A percentile compares a stretch with the other conserved stretches of the same genome.
Evolutionary conservation across 2,329 filamentous ascomycete genomes (phyloP).

Genomic region (Exophiala alcalophila): DNA sequence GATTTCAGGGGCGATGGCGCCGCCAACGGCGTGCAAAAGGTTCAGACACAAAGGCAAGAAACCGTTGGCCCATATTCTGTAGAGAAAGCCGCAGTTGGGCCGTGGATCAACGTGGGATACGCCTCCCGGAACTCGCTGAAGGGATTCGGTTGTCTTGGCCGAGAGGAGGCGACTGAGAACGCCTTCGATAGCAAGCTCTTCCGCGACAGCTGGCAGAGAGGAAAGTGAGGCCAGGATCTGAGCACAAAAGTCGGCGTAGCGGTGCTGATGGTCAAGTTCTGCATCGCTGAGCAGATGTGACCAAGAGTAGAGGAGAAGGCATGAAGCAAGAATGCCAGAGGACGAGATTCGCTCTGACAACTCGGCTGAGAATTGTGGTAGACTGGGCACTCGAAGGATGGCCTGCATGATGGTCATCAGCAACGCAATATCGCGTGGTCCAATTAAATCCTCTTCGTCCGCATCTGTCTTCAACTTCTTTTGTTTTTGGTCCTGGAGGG

Average conservation of each 20-base stretch:
- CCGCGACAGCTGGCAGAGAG: constrained; percentile 73
- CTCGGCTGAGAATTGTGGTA: constrained; percentile 67
- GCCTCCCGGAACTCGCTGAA: constrained; percentile 60
- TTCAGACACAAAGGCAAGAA: constrained; percentile 87
- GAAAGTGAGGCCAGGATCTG: constrained; percentile 87
- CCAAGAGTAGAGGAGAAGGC: constrained; percentile 89
- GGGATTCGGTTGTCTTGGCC: constrained; percentile 73
- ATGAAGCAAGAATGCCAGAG: constrained; percentile 71
- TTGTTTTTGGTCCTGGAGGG: constrained; percentile 71
- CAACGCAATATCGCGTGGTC: constrained; percentile 78
- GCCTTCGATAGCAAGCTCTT: constrained; percentile 85
- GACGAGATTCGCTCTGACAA: constrained; percentile 66
- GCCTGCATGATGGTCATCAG: constrained; percentile 85
- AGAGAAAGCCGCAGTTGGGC: constrained; percentile 67
- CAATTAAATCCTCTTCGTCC: constrained; percentile 45
- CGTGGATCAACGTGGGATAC: constrained; percentile 77
- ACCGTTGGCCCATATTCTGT: constrained; percentile 85
- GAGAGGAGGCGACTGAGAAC: constrained; percentile 75
- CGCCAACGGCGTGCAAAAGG: constrained; percentile 75
- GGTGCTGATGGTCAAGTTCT: constrained; percentile 65
- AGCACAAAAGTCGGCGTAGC: constrained; percentile 90
- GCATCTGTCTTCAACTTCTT: constrained; percentile 6
- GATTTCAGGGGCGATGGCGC: constrained; percentile 78
- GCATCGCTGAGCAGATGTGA: constrained; percentile 71
- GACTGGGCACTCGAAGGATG: constrained; percentile 72